phyloP scores from a whole-genome alignment of 208 protist genomes.

The Trypanosomatidae sp. region DNA sequence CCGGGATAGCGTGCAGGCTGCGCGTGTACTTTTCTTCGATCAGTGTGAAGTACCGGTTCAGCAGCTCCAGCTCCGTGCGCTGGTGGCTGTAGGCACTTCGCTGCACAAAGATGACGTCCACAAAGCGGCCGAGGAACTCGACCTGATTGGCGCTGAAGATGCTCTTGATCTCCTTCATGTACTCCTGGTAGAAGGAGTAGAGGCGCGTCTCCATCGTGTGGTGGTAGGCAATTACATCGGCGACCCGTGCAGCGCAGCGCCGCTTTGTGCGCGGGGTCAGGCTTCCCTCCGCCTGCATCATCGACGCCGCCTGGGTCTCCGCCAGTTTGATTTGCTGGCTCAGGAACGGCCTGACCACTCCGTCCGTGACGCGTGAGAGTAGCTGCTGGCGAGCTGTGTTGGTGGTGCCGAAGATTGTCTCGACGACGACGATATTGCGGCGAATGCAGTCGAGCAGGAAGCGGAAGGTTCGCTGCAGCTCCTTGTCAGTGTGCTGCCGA shows the following conservation, averaged over 20 bases:
- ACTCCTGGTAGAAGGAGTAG: constrained; percentile 69
- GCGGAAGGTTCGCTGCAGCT: constrained; percentile 54
- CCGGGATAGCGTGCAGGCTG: constrained; percentile 64
- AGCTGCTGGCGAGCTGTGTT: constrained; percentile 81
- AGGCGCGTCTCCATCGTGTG: constrained; percentile 62
- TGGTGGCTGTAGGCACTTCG: constrained; percentile 41
- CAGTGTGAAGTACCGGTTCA: constrained; percentile 65
- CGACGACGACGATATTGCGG: constrained; percentile 80
- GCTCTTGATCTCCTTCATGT: constrained; percentile 53
- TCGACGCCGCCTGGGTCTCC: constrained; percentile 50
- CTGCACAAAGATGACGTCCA: constrained; percentile 59
- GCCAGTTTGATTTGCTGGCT: constrained; percentile 81
- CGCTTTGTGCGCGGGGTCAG: constrained; percentile 75
- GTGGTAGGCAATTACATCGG: constrained; percentile 80
- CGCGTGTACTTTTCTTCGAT: constrained; percentile 84
- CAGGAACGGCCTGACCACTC: constrained; percentile 78
- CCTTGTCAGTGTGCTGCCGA: constrained; percentile 44
- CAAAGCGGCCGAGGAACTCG: constrained; percentile 63
- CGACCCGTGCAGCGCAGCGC: constrained; percentile 44
- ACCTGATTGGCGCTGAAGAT: constrained; percentile 58
- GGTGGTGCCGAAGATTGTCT: constrained; percentile 81
- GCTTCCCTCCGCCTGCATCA: constrained; percentile 49
- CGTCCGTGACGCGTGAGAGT: constrained; percentile 67
- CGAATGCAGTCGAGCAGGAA: constrained; percentile 69
- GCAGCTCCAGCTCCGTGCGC: constrained; percentile 58